A percentile compares a stretch with the other conserved stretches of the same genome.
Evolutionary conservation across 2,329 filamentous ascomycete genomes (phyloP).

Genomic region (Paracoccidioides brasiliensis): DNA sequence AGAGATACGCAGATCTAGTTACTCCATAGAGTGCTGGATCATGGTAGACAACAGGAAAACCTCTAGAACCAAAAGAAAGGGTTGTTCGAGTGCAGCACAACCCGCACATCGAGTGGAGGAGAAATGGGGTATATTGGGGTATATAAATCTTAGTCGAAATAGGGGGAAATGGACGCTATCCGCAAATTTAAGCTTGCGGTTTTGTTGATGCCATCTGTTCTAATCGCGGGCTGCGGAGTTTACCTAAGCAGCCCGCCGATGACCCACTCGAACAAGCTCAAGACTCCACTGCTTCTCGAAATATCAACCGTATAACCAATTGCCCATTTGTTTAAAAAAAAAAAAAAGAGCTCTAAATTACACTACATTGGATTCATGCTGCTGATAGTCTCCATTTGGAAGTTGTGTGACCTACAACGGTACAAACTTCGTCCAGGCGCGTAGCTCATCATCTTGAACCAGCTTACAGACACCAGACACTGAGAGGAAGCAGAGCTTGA

Average conservation of each 20-base stretch:
- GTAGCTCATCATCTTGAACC: no score
- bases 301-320: no score
- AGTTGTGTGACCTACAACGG: background rate
- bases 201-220: slow-evolving; percentile 27
- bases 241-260: slow-evolving; percentile 3
- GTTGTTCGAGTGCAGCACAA: no score
- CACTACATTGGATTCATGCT: background rate
- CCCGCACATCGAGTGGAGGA: no score
- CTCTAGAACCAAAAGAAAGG: no score
- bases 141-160: background rate
- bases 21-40: no score
- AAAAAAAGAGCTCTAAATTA: no score
- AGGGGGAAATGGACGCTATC: background rate
- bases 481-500: background rate
- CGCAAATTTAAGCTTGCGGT: slow-evolving; percentile 1
- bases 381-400: background rate
- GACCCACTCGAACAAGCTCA: no score
- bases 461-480: background rate
- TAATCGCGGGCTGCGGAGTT: slow-evolving; percentile 13
- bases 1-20: no score
- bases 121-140: background rate
- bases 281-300: background rate
- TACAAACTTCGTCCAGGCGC: background rate
- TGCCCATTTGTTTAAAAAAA: no score
- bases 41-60: no score